Evolutionary conservation across 164 flowering plant species (phyloP).

Genomic region (Annona squamosa): DNA sequence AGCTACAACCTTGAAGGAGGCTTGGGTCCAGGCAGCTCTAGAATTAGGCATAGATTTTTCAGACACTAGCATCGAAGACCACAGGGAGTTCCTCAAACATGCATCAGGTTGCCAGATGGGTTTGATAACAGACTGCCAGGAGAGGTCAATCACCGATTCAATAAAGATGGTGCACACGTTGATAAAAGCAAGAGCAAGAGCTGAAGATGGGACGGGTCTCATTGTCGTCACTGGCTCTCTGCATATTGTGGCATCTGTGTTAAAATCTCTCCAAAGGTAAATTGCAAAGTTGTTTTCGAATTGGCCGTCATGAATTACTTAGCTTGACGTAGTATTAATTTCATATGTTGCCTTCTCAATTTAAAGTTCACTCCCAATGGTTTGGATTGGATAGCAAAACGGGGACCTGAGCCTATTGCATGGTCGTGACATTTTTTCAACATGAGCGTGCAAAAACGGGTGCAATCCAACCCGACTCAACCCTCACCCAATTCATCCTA

Average conservation of each 20-base stretch:
- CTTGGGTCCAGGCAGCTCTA: conserved; percentile 52
- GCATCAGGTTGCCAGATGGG: conserved; percentile 6
- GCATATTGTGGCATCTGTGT: conserved; percentile 55
- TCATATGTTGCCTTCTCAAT: too few relatives aligned
- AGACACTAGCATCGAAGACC: conserved; percentile 19
- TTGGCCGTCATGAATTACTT: too few relatives aligned
- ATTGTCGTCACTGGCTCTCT: conserved; percentile 79
- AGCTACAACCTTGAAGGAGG: conserved; percentile 42
- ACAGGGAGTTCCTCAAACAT: conserved; percentile 11
- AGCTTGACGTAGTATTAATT: too few relatives aligned
- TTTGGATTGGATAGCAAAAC: too few relatives aligned
- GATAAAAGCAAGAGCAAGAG: conserved; percentile 24
- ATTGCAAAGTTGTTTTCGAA: neutral
- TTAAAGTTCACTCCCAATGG: too few relatives aligned
- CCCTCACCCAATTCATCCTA: too few relatives aligned
- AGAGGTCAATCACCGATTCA: conserved; percentile 28
- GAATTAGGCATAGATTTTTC: conserved; percentile 34
- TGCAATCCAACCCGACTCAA: too few relatives aligned
- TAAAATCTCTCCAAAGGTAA: conserved; percentile 22
- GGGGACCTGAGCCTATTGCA: too few relatives aligned
- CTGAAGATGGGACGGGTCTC: conserved; percentile 26
- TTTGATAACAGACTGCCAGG: conserved; percentile 24
- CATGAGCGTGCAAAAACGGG: too few relatives aligned
- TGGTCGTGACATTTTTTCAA: too few relatives aligned
- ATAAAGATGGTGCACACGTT: conserved; percentile 36